Evolutionary conservation across 345 rosid species (phyloP), one percentile per base, ranked within the genome.

Genomic region (Pugionium cornutum): DNA sequence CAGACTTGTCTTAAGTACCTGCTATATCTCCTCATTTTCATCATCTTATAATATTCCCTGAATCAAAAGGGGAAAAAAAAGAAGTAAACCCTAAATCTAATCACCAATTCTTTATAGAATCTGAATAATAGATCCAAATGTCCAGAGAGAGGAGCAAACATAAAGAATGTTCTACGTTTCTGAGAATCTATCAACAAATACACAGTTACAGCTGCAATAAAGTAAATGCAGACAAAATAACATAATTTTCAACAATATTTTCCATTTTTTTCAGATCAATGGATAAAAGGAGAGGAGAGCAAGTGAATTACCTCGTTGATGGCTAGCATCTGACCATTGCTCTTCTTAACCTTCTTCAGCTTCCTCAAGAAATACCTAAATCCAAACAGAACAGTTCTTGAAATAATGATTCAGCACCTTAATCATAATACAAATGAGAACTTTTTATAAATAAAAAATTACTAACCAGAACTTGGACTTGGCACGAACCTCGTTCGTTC

Each of bases 401-500:
- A 37, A 4, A 4, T 4, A 8, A 2, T 0, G 37, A 37, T 9
- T 30, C 18, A 29, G 9, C 8, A 4, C 7, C 2, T 41, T 8
- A 5, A 42, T 36, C n/a, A 1, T 67, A 2, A 10, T 4, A 33
- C 4, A 2, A 5, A 1, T 4, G 10, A 35, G 28, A 41, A 10
- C 1, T 18, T 18, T 18, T 1, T 43, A 30, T 9, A 4, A 11
- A 34, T 41, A 2, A 29, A 1, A 42, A 28, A 9, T 5, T 6
- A 72, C 84, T 39, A 51, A 84, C 83, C 88, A 84, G 79, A 84
- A 84, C 71, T 84, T 84, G 56, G 86, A 84, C 61, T 76, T 81
- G 52, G 84, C 83, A 32, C 82, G 78, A 53, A 84, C 86, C 74
- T 79, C 82, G 45, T 83, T 81, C 7, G 82, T 81, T 0, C 83